These are phyloP conservation scores for Breviolum minutum DNA, from an alignment of 73 alveolate genomes.

Conservation along the genomic window DNA sequence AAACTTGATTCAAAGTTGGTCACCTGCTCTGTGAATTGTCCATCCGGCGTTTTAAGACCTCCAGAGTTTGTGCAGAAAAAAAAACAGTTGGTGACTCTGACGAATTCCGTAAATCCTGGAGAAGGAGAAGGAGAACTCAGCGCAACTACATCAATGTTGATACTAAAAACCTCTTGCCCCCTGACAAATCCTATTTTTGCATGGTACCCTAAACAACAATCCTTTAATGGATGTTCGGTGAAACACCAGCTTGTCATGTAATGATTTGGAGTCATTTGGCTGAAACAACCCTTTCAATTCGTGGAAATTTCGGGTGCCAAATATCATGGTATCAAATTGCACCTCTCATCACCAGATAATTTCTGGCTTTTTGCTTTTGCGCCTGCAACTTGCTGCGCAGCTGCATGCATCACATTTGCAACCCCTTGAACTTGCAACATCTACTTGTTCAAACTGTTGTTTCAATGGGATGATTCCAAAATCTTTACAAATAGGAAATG, in stretches of 20 bases:
- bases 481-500: background rate
- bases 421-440: no score
- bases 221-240: no score
- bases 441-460: no score
- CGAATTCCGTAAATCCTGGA: background rate
- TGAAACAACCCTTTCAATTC: background rate
- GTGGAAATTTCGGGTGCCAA: no score
- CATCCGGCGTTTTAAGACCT: slow-evolving; percentile 81
- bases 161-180: background rate
- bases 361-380: slow-evolving; percentile 63
- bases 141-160: background rate
- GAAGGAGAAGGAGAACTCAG: no score
- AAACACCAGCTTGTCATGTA: no score
- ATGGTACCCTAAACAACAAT: no score
- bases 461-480: background rate
- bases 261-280: no score
- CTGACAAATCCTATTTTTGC: no score
- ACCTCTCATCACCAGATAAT: slow-evolving; percentile 69
- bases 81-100: background rate
- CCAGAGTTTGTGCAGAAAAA: background rate
- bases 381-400: background rate
- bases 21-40: slow-evolving; percentile 94
- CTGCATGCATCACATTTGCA: no score
- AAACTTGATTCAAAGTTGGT: slow-evolving; percentile 76
- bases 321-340: background rate